These are phyloP conservation scores for Fusarium pseudoanthophilum DNA, from an alignment of 2,329 filamentous ascomycete genomes.

Conservation along the genomic window DNA sequence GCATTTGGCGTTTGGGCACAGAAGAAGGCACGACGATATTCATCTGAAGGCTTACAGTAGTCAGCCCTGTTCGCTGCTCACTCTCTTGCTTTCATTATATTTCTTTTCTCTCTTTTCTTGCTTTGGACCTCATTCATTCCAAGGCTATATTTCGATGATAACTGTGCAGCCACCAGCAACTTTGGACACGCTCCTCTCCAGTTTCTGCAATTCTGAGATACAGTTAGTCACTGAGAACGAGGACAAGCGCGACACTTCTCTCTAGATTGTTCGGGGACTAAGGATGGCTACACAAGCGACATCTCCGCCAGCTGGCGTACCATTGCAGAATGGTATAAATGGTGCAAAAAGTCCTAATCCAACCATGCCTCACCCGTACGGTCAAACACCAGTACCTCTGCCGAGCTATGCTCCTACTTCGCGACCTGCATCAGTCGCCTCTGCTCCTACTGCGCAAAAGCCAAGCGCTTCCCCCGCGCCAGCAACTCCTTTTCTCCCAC, in stretches of 20 bases:
- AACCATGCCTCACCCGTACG: neutral
- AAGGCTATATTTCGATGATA: neutral
- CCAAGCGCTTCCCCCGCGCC: constrained; percentile 1
- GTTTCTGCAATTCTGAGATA: neutral
- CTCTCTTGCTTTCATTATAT: neutral
- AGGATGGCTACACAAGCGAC: constrained; percentile 24
- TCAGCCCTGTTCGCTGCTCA: neutral
- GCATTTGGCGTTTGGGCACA: neutral
- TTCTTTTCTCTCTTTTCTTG: neutral
- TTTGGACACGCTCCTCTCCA: constrained; percentile 17
- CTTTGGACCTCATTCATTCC: neutral
- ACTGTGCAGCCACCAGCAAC: neutral
- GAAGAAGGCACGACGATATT: constrained; percentile 2
- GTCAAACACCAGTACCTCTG: constrained; percentile 19
- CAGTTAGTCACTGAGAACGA: neutral
- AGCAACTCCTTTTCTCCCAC: constrained; percentile 7
- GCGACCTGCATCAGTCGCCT: constrained; percentile 10
- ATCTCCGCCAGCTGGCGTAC: neutral
- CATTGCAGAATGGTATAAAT: constrained; percentile 12
- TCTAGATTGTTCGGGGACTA: neutral
- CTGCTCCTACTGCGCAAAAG: neutral
- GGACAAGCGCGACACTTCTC: constrained; percentile 9
- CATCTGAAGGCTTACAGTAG: neutral
- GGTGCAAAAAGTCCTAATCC: constrained; percentile 10
- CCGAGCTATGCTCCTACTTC: constrained; percentile 19